These are phyloP conservation scores for Anaeramoeba ignava DNA, from an alignment of 78 protist genomes.

Conservation along the genomic window DNA sequence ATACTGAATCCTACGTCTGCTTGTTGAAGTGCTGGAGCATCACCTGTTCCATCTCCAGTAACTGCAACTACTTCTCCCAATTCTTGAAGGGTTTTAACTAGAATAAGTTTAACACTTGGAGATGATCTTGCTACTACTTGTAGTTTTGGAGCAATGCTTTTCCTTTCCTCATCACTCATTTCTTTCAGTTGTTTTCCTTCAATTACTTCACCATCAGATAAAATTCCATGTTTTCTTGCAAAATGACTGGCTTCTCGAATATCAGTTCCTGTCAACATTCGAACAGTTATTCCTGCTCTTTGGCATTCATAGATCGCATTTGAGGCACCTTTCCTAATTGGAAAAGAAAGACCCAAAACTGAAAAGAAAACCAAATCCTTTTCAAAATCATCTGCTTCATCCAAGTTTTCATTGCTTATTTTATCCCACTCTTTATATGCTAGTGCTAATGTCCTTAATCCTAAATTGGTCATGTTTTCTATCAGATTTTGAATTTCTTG, in stretches of 20 bases:
- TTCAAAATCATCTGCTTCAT: neutral
- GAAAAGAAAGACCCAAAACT: neutral
- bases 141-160: constrained; percentile 34
- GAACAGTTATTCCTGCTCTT: constrained; percentile 59
- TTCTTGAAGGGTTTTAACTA: constrained; percentile 45
- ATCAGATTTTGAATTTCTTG: neutral
- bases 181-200: constrained; percentile 24
- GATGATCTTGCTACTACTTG: constrained; percentile 74
- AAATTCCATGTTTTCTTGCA: constrained; percentile 28
- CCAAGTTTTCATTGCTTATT: neutral
- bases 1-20: constrained; percentile 79
- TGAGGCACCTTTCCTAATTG: neutral
- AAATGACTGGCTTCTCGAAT: constrained; percentile 48
- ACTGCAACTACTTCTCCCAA: constrained; percentile 81
- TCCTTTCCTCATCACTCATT: constrained; percentile 33
- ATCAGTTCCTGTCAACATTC: constrained; percentile 77
- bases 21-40: constrained; percentile 80
- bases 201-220: constrained; percentile 7
- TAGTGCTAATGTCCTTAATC: neutral
- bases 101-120: constrained; percentile 63
- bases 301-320: constrained; percentile 41
- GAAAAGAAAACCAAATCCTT: neutral
- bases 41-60: constrained; percentile 97
- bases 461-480: neutral
- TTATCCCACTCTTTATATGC: neutral